Evolutionary conservation across 2,329 filamentous ascomycete genomes (phyloP), one percentile per base, ranked within the genome.

Genomic region (Stachybotrys echinatus): DNA sequence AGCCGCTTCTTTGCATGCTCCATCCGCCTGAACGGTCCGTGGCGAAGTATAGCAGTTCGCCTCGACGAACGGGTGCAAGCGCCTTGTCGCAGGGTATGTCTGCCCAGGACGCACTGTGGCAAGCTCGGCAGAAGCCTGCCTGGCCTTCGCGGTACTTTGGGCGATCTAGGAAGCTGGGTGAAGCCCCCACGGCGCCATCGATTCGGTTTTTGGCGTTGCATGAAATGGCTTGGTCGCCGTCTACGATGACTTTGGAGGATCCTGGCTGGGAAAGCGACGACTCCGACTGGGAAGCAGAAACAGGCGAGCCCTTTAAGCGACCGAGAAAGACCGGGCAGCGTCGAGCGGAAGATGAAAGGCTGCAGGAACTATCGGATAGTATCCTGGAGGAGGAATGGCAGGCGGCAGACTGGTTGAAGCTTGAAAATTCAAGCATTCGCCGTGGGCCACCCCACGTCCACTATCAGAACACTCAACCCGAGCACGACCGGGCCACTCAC

Each of bases 1-100:
- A 71, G 43, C 67, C 65, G 2, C 48, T 66, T 20, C 47, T 72
- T 3, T 66, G 64, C 3, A 61, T 60, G n/a, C 55, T 72, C 0
- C 67, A 72, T 21, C 54, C 61, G 6, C 67, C 66, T 1, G 63
- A 58, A 52, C 62, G 69, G 14, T 54, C 61, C 8, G 47, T 45
- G 5, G 4, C 38, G 12, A 19, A 5, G 2, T 53, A 42, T 23
- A 38, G 51, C 1, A 49, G 34, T 20, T 54, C 57, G 12, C 51
- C 49, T n/a, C 53, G 58, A 14, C 54, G 58, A 17, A 31, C 42
- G 2, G 17, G 8, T 2, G 31, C 23, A 12, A 42, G 48, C 18
- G 20, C 31, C 14, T 27, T 61, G 37, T 27, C 52, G 10, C 7
- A 4, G 1, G 55, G 51, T 17, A 2, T 4, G 19, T 8, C 10